Evolutionary conservation across 495 filamentous ascomycete species (phyloP).

Genomic region (Penicillium alfredii): DNA sequence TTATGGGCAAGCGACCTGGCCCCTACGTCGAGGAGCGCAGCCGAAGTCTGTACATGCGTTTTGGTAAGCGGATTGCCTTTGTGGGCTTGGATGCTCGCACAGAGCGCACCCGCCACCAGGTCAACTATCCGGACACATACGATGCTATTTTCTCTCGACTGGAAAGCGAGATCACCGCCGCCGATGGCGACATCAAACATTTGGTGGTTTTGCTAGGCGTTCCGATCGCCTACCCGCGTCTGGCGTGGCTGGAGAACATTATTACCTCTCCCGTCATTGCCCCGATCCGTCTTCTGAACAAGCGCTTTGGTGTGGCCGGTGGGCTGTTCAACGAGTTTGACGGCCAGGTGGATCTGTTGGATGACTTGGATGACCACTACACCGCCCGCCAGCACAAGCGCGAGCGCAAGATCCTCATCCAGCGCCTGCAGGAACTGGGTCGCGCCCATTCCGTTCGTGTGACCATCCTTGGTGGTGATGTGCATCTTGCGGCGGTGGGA

Average conservation of each 20-base stretch:
- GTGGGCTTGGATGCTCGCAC: slow-evolving; percentile 84
- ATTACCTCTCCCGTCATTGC: slow-evolving; percentile 76
- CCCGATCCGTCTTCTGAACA: slow-evolving; percentile 82
- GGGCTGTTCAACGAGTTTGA: slow-evolving; percentile 91
- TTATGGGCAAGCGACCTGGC: slow-evolving; percentile 70
- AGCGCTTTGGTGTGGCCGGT: slow-evolving; percentile 80
- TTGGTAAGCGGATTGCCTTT: slow-evolving; percentile 83
- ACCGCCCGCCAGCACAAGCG: slow-evolving; percentile 86
- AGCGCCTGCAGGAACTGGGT: slow-evolving; percentile 67
- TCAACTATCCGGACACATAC: slow-evolving; percentile 89
- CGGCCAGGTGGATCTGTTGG: slow-evolving; percentile 80
- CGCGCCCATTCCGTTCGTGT: slow-evolving; percentile 68
- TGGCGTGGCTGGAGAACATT: slow-evolving; percentile 92
- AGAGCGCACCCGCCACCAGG: slow-evolving; percentile 84
- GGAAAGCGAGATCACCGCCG: slow-evolving; percentile 55
- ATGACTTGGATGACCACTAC: slow-evolving; percentile 94
- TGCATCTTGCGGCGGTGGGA: slow-evolving; percentile 68
- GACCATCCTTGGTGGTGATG: slow-evolving; percentile 78
- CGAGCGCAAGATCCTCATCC: slow-evolving; percentile 70
- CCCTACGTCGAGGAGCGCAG: slow-evolving; percentile 76
- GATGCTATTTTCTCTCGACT: slow-evolving; percentile 70
- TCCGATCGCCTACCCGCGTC: slow-evolving; percentile 88
- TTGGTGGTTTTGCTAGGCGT: slow-evolving; percentile 83
- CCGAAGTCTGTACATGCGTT: slow-evolving; percentile 70
- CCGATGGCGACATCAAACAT: slow-evolving; percentile 64